phyloP scores from a whole-genome alignment of 352 stramenopile species.

The Pythium volutum region DNA sequence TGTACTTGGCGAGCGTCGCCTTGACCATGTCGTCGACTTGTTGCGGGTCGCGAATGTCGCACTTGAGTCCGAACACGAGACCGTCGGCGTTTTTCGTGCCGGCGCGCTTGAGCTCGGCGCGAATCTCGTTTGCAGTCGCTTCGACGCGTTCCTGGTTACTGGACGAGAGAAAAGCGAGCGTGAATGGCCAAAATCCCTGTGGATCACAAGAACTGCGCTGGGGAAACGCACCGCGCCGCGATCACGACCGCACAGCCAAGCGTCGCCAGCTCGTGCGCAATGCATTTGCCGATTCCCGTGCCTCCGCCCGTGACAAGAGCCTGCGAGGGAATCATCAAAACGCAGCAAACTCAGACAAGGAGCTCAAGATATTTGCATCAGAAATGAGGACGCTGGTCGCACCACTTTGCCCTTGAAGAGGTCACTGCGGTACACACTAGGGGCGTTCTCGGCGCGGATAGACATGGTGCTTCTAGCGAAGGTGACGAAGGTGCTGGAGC shows the following conservation, averaged over 20 bases:
- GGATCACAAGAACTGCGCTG: background rate
- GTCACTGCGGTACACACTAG: constrained; percentile 58
- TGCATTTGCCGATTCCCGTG: constrained; percentile 84
- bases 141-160: constrained; percentile 71
- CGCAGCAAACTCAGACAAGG: background rate
- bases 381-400: constrained; percentile 16
- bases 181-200: background rate
- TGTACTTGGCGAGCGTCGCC: constrained; percentile 70
- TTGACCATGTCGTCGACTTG: constrained; percentile 39
- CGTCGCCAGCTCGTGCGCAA: constrained; percentile 72
- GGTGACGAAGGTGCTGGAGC: background rate
- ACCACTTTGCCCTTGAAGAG: constrained; percentile 81
- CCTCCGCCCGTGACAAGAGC: constrained; percentile 85
- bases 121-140: constrained; percentile 54
- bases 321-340: constrained; percentile 20
- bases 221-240: constrained; percentile 45
- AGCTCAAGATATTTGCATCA: background rate
- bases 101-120: constrained; percentile 38
- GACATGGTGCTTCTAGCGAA: constrained; percentile 22
- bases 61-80: constrained; percentile 55
- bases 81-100: constrained; percentile 32
- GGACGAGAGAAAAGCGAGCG: background rate
- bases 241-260: constrained; percentile 83
- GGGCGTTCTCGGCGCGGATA: constrained; percentile 50
- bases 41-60: constrained; percentile 73